phyloP scores from a whole-genome alignment of 768 basidiomycete genomes.

The Dacryopinax primogenitus region DNA sequence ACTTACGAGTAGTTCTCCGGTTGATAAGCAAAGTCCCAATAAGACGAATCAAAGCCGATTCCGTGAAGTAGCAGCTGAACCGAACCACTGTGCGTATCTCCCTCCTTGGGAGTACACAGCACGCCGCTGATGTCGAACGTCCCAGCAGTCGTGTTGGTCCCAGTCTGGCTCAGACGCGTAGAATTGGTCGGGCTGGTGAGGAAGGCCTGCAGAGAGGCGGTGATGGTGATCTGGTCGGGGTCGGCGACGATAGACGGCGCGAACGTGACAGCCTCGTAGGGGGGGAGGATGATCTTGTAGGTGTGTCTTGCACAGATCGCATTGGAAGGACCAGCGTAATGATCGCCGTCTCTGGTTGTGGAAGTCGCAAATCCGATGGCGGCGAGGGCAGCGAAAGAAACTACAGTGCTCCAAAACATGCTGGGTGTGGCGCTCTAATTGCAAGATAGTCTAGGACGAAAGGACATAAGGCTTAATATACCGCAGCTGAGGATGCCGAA shows the following conservation, averaged over 20 bases:
- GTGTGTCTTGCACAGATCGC: not conserved
- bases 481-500: too few relatives aligned
- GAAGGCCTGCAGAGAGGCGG: not conserved
- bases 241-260: not conserved
- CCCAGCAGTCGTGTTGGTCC: not conserved
- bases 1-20: slow-evolving; percentile 11
- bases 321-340: slow-evolving; percentile 8
- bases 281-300: not conserved
- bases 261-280: not conserved
- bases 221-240: not conserved
- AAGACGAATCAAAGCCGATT: slow-evolving; percentile 16
- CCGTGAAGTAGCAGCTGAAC: slow-evolving; percentile 18
- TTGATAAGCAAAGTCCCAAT: slow-evolving; percentile 9
- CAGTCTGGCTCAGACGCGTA: not conserved
- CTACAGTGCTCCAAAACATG: too few relatives aligned
- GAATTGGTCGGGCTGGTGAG: not conserved
- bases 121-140: slow-evolving; percentile 15
- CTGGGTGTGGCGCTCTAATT: too few relatives aligned
- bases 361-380: too few relatives aligned
- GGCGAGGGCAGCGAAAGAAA: too few relatives aligned
- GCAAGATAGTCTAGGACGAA: too few relatives aligned
- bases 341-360: too few relatives aligned
- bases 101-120: slow-evolving; percentile 16
- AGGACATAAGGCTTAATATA: too few relatives aligned
- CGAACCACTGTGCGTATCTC: slow-evolving; percentile 11